Evolutionary conservation across 2,329 filamentous ascomycete genomes (phyloP).

Genomic region (Aureobasidium subglaciale): DNA sequence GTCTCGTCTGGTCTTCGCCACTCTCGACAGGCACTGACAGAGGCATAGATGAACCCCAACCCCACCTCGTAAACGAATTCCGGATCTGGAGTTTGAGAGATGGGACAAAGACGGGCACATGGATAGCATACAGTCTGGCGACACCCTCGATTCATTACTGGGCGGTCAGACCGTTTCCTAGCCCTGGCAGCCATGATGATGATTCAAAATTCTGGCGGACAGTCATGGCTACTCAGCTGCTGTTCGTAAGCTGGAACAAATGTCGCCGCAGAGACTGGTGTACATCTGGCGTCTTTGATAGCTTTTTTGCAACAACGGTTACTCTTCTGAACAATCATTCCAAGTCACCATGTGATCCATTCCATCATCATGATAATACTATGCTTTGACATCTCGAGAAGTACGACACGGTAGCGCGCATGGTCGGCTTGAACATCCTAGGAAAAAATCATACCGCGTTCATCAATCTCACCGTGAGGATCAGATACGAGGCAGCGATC

Average conservation of each 20-base stretch:
- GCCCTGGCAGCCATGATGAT: slow-evolving; percentile 13
- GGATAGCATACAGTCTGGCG: slow-evolving; percentile 14
- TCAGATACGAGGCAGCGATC: no score
- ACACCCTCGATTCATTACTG: slow-evolving; percentile 5
- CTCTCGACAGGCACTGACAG: slow-evolving; percentile 26
- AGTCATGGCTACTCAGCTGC: not conserved
- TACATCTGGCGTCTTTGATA: slow-evolving; percentile 16
- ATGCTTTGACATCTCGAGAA: no score
- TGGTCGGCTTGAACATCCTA: no score
- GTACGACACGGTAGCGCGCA: no score
- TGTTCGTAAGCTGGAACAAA: slow-evolving; percentile 12
- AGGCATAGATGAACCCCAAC: slow-evolving; percentile 74
- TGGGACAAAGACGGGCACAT: slow-evolving; percentile 11
- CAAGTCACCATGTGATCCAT: not conserved
- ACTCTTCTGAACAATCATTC: slow-evolving; percentile 7
- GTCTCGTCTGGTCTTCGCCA: slow-evolving; percentile 24
- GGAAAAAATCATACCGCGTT: no score
- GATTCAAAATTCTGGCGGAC: slow-evolving; percentile 15
- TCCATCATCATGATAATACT: no score
- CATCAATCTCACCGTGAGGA: no score
- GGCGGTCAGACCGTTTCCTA: slow-evolving; percentile 10
- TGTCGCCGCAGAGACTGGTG: slow-evolving; percentile 14
- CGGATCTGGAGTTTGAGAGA: slow-evolving; percentile 14
- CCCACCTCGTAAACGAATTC: slow-evolving; percentile 53
- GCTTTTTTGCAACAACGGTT: slow-evolving; percentile 16